These are phyloP conservation scores for Aspergillus quadrilineatus DNA, from an alignment of 2,329 filamentous ascomycete genomes.

Conservation along the genomic window DNA sequence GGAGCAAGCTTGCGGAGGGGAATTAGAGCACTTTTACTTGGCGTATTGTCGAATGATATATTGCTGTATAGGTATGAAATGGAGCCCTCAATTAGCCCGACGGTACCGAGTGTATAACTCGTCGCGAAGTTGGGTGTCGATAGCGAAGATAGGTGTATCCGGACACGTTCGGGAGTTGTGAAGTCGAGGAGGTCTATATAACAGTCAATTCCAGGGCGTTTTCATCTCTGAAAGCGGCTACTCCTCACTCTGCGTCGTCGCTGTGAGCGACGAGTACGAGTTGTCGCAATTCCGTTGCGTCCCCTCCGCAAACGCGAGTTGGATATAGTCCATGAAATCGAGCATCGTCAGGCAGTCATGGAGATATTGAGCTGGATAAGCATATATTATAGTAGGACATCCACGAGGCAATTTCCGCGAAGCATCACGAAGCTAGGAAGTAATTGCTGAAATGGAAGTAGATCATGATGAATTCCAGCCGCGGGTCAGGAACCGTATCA, in stretches of 20 bases:
- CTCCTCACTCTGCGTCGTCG: constrained; percentile 70
- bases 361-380: not conserved
- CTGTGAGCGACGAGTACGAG: constrained; percentile 82
- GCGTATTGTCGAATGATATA: constrained; percentile 65
- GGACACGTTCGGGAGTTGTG: constrained; percentile 76
- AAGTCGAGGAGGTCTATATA: constrained; percentile 81
- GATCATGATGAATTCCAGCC: constrained; percentile 7
- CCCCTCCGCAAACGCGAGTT: constrained; percentile 81
- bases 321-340: constrained; percentile 96
- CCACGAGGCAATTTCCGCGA: not conserved
- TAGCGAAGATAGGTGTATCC: constrained; percentile 84
- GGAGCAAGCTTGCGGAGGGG: constrained; percentile 74
- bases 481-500: constrained; percentile 16
- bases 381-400: not conserved
- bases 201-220: not conserved
- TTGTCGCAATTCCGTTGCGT: constrained; percentile 90
- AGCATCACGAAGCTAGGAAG: not conserved
- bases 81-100: constrained; percentile 93
- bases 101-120: constrained; percentile 84
- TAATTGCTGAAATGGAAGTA: not conserved
- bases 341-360: constrained; percentile 61
- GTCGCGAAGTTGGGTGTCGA: constrained; percentile 91
- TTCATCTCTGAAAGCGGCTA: not conserved
- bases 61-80: constrained; percentile 95
- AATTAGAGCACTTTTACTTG: constrained; percentile 70